Percentiles rank a stretch among this genome's conserved stretches.
Evolutionary conservation across 2,329 filamentous ascomycete genomes (phyloP).

Genomic region (Dryadomyces quercus-mongolicae): DNA sequence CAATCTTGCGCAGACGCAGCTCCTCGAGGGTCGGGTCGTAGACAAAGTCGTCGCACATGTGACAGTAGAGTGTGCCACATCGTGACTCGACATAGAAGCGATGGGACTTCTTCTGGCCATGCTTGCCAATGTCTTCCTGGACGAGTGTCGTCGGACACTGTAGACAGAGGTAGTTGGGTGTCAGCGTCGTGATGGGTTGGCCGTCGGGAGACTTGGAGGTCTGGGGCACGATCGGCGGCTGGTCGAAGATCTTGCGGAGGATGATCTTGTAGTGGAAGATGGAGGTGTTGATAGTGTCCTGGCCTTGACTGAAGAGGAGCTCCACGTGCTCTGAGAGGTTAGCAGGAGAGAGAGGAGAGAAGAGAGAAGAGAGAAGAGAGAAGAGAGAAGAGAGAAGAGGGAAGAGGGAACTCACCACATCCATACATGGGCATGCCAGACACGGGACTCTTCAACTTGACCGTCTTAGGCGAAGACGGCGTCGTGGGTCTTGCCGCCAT

Average conservation of each 20-base stretch:
- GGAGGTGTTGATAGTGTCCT: constrained; percentile 54
- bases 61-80: constrained; percentile 64
- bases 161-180: constrained; percentile 59
- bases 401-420: constrained; percentile 37
- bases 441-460: constrained; percentile 46
- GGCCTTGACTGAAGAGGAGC: constrained; percentile 47
- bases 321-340: constrained; percentile 54
- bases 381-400: background rate
- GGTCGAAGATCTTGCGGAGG: constrained; percentile 58
- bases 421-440: constrained; percentile 50
- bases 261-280: constrained; percentile 62
- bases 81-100: constrained; percentile 70
- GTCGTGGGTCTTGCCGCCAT: constrained; percentile 38
- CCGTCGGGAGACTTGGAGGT: constrained; percentile 49
- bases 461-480: constrained; percentile 41
- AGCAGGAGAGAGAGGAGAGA: constrained; percentile 16
- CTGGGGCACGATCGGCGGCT: constrained; percentile 50
- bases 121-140: constrained; percentile 51
- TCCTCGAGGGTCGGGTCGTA: constrained; percentile 74
- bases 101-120: constrained; percentile 58
- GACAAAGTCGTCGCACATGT: constrained; percentile 71
- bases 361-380: background rate
- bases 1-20: constrained; percentile 57
- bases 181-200: constrained; percentile 46
- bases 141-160: constrained; percentile 61